Evolutionary conservation across 371 early-diverging fungal species (phyloP), one percentile per base, ranked within the genome.

Genomic region (Mortierella sp.): DNA sequence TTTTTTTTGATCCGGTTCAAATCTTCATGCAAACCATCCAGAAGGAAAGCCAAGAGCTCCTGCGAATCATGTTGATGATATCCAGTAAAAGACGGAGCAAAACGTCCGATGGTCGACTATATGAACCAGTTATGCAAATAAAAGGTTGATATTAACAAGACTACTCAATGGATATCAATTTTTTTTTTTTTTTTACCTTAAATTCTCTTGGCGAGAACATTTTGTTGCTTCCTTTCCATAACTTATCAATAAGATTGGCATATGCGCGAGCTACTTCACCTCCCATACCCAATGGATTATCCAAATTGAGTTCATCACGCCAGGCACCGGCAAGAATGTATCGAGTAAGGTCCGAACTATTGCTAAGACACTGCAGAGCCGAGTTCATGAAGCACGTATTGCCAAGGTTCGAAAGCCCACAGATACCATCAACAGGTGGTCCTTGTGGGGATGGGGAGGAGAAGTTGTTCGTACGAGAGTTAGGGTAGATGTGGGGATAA

Each of bases 361-460:
- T 90, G 72, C 89, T 87, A 23, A 95, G 82, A 69, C 94, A 94
- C 79, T 96, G 96, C 2, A 96, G 68, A 0, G 91, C 91, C 3
- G 92, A 89, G 82, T 94, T 94, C 94, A 96, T 95, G 81, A 91
- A 95, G 82, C 96, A 96, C 0, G 96, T 95, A 75, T 96, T 96
- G 56, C 96, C 96, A 26, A 95, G 84, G 70, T 96, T 96, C 29
- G 70, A 72, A 35, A 95, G 85, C 7, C 96, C 96, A 22, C 84
- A 87, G 2, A 87, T 78, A 8, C 92, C 93, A 45, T 78, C 54
- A 3, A 64, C 76, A 15, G 76, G 22, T 26, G 34, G 56, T 17
- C 63, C 64, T 23, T 42, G 68, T 10, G 60, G 42, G 12, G 58
- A 35, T 10, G 29, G 10, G 47, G 64, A 29, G 13, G 66, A 28